Conservation (phyloP, 2,329 filamentous ascomycete genomes). For the Rutstroemia sp. region DNA sequence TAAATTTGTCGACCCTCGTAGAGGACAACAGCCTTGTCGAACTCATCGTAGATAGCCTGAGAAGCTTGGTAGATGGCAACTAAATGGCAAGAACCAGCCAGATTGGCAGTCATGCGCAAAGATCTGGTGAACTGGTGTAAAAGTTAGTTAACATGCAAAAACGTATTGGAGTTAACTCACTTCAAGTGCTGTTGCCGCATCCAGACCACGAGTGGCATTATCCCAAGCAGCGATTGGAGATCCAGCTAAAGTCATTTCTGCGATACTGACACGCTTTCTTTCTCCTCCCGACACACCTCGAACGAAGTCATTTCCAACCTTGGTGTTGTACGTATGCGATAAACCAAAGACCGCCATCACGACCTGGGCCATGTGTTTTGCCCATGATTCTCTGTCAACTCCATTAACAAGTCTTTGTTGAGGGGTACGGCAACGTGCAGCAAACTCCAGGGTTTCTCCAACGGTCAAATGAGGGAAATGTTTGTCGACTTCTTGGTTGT, state of each 20-base stretch:
- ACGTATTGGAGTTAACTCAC: conserved; percentile 41
- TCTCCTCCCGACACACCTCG: conserved; percentile 64
- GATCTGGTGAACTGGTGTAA: conserved; percentile 34
- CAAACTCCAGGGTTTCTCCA: conserved; percentile 69
- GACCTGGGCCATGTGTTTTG: conserved; percentile 38
- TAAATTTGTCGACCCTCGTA: conserved; percentile 64
- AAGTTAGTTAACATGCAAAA: too few species aligned
- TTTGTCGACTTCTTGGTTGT: conserved; percentile 69
- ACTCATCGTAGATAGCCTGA: conserved; percentile 58
- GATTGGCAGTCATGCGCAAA: conserved; percentile 57
- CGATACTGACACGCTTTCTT: conserved; percentile 74
- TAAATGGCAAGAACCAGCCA: conserved; percentile 53
- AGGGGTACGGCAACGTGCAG: conserved; percentile 60
- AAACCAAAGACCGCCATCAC: conserved; percentile 66
- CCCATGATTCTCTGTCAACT: conserved; percentile 48
- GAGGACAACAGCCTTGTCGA: conserved; percentile 61
- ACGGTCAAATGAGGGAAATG: conserved; percentile 74
- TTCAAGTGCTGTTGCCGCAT: conserved; percentile 63
- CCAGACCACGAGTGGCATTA: conserved; percentile 56
- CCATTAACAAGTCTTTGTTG: conserved; percentile 43
- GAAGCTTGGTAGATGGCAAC: conserved; percentile 70
- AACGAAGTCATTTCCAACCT: conserved; percentile 68
- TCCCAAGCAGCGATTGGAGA: conserved; percentile 38
- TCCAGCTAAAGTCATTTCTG: conserved; percentile 57
- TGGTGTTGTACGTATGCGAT: conserved; percentile 63